Conservation (phyloP, 1,139 yeast genomes). For the Petasospora fabianii region DNA sequence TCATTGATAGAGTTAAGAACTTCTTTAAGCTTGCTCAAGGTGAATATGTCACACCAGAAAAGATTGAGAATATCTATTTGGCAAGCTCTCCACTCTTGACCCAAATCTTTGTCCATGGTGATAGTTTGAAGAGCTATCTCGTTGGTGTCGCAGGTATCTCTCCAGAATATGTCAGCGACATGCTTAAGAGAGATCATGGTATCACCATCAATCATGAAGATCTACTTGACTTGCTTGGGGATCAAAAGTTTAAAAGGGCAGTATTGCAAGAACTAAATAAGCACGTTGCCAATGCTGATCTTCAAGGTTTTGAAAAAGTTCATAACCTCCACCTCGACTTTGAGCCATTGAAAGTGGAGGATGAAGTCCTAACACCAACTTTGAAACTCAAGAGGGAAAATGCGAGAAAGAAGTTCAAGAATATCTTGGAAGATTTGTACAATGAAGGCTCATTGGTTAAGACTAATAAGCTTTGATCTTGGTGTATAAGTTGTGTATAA, state of each 20-base stretch:
- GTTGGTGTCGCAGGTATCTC: conserved; percentile 59
- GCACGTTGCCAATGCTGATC: conserved; percentile 19
- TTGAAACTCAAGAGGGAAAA: conserved; percentile 48
- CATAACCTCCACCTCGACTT: conserved; percentile 45
- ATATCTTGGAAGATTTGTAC: conserved; percentile 44
- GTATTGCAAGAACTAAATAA: conserved; percentile 22
- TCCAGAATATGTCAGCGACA: conserved; percentile 10
- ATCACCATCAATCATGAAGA: conserved; percentile 17
- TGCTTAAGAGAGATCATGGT: conserved; percentile 16
- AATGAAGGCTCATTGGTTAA: conserved; percentile 41
- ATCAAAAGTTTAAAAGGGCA: conserved; percentile 21
- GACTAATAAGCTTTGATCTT: conserved; percentile 24
- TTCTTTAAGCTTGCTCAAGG: conserved; percentile 70
- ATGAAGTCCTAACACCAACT: conserved; percentile 51
- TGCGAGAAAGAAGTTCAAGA: conserved; percentile 43
- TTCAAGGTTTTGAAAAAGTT: conserved; percentile 41
- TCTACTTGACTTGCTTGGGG: conserved; percentile 22
- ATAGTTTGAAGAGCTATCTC: conserved; percentile 47
- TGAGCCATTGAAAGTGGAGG: conserved; percentile 48
- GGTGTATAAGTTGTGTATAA: too few relatives aligned
- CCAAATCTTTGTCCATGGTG: conserved; percentile 56
- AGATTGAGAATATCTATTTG: conserved; percentile 54
- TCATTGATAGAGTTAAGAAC: conserved; percentile 64
- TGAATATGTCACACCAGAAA: conserved; percentile 69
- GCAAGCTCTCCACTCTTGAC: conserved; percentile 42